Evolutionary conservation across 345 rosid species (phyloP).

Genomic region (Hibiscus syriacus): DNA sequence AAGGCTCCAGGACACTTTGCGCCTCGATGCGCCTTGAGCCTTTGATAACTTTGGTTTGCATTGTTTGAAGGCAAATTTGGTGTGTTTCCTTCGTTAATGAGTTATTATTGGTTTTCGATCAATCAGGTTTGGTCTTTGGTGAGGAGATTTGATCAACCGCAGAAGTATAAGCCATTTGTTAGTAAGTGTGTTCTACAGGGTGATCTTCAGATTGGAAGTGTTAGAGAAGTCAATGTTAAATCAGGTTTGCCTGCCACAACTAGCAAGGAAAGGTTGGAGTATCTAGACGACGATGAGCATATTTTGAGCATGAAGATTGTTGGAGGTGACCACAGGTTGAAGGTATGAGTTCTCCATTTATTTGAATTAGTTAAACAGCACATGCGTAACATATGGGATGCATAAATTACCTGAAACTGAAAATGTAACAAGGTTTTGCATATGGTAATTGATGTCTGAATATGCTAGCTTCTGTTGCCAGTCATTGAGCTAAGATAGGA

Average conservation of each 20-base stretch:
- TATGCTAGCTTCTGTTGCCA: neutral
- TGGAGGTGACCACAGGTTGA: constrained; percentile 82
- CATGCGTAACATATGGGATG: neutral
- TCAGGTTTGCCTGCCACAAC: constrained; percentile 80
- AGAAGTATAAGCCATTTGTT: constrained; percentile 70
- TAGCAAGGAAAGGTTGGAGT: constrained; percentile 69
- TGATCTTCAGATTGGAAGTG: constrained; percentile 66
- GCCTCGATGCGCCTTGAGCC: no score
- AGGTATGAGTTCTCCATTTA: constrained; percentile 26
- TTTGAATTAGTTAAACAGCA: neutral
- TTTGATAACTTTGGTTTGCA: no score
- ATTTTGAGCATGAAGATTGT: constrained; percentile 60
- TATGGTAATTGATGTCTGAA: neutral
- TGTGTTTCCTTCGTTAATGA: neutral
- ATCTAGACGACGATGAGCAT: constrained; percentile 69
- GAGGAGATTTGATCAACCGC: constrained; percentile 80
- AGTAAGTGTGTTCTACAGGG: constrained; percentile 68
- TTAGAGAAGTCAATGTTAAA: constrained; percentile 71
- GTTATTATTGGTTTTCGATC: neutral
- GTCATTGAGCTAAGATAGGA: neutral
- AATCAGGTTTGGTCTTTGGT: constrained; percentile 73
- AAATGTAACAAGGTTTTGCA: neutral
- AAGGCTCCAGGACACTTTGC: no score
- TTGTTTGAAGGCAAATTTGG: neutral
- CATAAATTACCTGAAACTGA: neutral